phyloP scores from a whole-genome alignment of 2,329 filamentous ascomycete genomes.

The Botryosphaeria dothidea region DNA sequence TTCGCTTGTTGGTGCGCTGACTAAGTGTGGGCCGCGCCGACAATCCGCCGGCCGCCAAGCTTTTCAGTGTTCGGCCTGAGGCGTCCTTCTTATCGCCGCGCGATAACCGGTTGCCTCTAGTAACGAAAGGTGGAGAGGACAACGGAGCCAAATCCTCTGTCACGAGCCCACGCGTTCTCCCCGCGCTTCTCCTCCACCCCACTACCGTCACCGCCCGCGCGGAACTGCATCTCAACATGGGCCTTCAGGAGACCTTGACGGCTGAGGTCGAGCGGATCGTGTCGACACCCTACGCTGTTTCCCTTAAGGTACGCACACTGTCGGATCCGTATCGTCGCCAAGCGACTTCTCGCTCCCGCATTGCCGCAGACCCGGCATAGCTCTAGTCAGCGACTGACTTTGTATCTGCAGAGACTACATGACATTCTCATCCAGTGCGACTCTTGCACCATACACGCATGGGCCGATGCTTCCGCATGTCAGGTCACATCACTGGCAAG shows the following conservation, averaged over 20 bases:
- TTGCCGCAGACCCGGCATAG: background rate
- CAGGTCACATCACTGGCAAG: constrained; percentile 30
- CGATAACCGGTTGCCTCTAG: constrained; percentile 12
- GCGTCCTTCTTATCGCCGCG: background rate
- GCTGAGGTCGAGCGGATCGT: constrained; percentile 50
- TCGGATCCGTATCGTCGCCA: constrained; percentile 26
- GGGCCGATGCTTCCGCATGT: constrained; percentile 51
- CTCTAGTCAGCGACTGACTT: background rate
- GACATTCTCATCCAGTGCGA: constrained; percentile 36
- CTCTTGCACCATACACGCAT: constrained; percentile 41
- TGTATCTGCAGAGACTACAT: constrained; percentile 35
- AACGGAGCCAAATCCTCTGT: background rate
- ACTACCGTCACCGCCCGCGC: background rate
- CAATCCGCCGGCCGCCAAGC: background rate
- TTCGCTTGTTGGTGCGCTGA: constrained; percentile 20
- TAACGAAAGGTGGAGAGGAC: background rate
- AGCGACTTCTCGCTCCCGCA: background rate
- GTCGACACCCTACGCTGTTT: constrained; percentile 52
- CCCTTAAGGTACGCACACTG: constrained; percentile 45
- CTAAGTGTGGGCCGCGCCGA: constrained; percentile 9
- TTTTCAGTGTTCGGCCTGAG: background rate
- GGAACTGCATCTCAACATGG: constrained; percentile 13
- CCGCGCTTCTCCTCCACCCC: background rate
- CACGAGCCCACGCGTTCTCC: background rate
- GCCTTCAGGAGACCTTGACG: constrained; percentile 29